A percentile compares a stretch with the other conserved stretches of the same genome.
These are phyloP conservation scores for Pseudoscleropodium purum DNA, from an alignment of 225 moss, liverwort and hornwort species.

Conservation along the genomic window DNA sequence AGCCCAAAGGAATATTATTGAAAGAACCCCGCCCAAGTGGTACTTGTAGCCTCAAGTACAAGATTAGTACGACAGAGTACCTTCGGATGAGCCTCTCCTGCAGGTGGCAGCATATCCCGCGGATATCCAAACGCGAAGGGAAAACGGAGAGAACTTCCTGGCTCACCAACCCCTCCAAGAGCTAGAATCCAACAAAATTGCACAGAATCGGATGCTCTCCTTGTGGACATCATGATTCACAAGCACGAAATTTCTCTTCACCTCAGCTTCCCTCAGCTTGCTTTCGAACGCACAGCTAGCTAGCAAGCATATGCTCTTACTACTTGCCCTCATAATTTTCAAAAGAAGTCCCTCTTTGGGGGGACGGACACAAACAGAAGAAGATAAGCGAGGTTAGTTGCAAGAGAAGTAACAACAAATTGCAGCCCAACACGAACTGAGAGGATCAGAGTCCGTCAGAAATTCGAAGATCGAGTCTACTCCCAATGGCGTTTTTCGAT, in stretches of 20 bases:
- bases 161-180: neutral
- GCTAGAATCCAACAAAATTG: neutral
- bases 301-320: neutral
- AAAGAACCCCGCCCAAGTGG: neutral
- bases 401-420: neutral
- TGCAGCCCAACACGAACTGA: neutral
- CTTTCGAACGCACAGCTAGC: neutral
- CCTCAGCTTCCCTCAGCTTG: neutral
- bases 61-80: neutral
- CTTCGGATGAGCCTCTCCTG: neutral
- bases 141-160: neutral
- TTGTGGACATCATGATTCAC: neutral
- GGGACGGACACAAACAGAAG: neutral
- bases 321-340: neutral
- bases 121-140: neutral
- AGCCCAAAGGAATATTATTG: neutral
- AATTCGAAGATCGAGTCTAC: neutral
- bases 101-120: neutral
- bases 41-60: neutral
- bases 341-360: neutral
- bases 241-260: neutral
- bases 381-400: no score
- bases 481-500: neutral
- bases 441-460: neutral
- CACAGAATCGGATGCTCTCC: neutral